These are phyloP conservation scores for Saccharum spontaneum DNA, from an alignment of 176 grass and related monocot species.

Conservation along the genomic window DNA sequence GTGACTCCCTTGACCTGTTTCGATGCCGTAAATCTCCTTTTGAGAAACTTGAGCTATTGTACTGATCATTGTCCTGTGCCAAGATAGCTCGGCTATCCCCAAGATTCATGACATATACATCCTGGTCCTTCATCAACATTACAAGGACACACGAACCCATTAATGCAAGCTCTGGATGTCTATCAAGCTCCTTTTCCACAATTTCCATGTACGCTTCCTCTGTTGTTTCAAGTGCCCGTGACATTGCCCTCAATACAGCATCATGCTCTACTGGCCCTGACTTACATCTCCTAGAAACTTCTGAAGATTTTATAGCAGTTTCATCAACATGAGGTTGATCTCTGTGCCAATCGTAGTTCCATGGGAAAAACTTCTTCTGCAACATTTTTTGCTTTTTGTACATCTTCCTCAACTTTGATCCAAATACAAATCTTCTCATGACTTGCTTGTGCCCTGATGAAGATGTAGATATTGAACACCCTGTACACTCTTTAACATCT, in stretches of 20 bases:
- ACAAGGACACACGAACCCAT: constrained; percentile 94
- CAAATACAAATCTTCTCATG: constrained; percentile 42
- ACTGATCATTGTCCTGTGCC: constrained; percentile 74
- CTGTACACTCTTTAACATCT: constrained; percentile 42
- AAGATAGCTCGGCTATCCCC: constrained; percentile 88
- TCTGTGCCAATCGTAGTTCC: constrained; percentile 93
- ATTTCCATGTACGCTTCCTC: constrained; percentile 88
- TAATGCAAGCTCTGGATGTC: constrained; percentile 74
- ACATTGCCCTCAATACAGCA: constrained; percentile 82
- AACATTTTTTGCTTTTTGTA: constrained; percentile 79
- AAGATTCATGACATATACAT: constrained; percentile 96
- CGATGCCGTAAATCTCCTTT: constrained; percentile 55
- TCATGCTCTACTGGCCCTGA: constrained; percentile 84
- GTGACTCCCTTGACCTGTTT: constrained; percentile 80
- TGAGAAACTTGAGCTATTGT: constrained; percentile 40
- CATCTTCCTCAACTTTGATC: constrained; percentile 76
- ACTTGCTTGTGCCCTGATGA: constrained; percentile 54
- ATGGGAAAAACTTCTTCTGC: constrained; percentile 80
- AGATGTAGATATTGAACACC: constrained; percentile 42
- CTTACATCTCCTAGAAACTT: constrained; percentile 70
- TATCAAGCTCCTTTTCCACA: constrained; percentile 80
- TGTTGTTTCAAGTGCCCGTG: constrained; percentile 71
- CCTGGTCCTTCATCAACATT: constrained; percentile 97
- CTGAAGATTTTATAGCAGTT: constrained; percentile 42
- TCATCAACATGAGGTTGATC: constrained; percentile 67